Evolutionary conservation across 345 rosid species (phyloP).

Genomic region (Sonneratia caseolaris): DNA sequence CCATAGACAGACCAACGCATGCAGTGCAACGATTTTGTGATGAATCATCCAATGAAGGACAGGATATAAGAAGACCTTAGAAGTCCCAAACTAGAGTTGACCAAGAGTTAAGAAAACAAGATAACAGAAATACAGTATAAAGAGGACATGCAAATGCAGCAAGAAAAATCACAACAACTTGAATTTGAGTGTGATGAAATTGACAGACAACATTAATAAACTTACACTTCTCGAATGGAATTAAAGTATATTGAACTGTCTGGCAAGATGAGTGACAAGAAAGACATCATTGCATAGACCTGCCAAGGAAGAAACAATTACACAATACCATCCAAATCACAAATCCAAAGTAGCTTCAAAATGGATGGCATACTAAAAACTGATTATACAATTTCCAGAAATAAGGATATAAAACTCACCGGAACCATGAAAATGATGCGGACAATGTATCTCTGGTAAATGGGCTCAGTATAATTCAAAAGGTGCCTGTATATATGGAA

Average conservation of each 20-base stretch:
- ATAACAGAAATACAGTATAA: background rate
- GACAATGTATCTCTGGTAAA: slow-evolving; percentile 87
- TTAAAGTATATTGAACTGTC: slow-evolving; percentile 73
- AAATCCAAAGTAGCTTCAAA: background rate
- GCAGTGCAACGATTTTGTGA: background rate
- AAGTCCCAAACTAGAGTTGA: background rate
- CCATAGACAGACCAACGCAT: background rate
- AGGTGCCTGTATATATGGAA: slow-evolving; percentile 81
- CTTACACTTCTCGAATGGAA: slow-evolving; percentile 97
- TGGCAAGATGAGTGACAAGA: slow-evolving; percentile 72
- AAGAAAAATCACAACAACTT: background rate
- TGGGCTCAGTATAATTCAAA: slow-evolving; percentile 84
- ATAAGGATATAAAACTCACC: slow-evolving; percentile 30
- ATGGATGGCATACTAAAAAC: background rate
- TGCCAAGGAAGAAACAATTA: slow-evolving; percentile 17
- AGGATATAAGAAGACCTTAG: background rate
- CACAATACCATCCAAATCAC: background rate
- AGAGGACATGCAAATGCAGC: background rate
- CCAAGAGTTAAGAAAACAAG: background rate
- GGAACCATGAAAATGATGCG: slow-evolving; percentile 98
- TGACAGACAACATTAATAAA: slow-evolving; percentile 4
- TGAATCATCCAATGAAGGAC: background rate
- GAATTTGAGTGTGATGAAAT: background rate
- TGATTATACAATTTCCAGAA: background rate
- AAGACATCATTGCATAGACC: slow-evolving; percentile 90